These are phyloP conservation scores for Raffaelea arxii DNA, from an alignment of 2,329 filamentous ascomycete genomes.

Conservation along the genomic window DNA sequence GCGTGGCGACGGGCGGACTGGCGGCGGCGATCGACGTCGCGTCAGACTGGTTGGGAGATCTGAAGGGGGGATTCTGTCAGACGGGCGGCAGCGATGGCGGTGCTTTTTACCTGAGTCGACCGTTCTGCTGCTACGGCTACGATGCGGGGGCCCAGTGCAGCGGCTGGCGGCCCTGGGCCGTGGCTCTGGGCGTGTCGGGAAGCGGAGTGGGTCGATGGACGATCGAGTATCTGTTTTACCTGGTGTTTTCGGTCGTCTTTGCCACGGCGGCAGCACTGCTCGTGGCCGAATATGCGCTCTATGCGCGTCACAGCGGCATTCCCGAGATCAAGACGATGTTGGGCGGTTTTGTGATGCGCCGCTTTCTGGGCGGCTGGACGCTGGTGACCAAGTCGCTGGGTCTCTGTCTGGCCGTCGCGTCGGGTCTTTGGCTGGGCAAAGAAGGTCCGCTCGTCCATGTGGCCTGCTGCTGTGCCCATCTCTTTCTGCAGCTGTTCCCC, in stretches of 20 bases:
- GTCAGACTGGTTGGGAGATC: conserved; percentile 85
- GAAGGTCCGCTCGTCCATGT: conserved; percentile 94
- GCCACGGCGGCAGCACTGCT: conserved; percentile 68
- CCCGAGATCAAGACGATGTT: conserved; percentile 96
- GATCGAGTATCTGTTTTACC: conserved; percentile 79
- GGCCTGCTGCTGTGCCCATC: conserved; percentile 88
- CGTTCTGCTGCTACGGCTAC: conserved; percentile 90
- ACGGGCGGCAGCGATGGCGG: conserved; percentile 66
- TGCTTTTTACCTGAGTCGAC: conserved; percentile 80
- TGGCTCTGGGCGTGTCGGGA: conserved; percentile 58
- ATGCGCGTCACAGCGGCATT: conserved; percentile 92
- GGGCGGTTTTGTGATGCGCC: conserved; percentile 83
- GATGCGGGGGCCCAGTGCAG: conserved; percentile 71
- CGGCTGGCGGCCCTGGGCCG: conserved; percentile 82
- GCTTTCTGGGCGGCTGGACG: conserved; percentile 83
- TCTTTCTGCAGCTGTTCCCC: conserved; percentile 83
- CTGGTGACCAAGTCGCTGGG: conserved; percentile 83
- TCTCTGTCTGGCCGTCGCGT: conserved; percentile 82
- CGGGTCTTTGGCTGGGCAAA: conserved; percentile 93
- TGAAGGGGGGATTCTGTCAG: conserved; percentile 84
- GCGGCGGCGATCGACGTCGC: conserved; percentile 85
- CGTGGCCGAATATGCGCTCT: conserved; percentile 73
- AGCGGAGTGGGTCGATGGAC: conserved; percentile 61
- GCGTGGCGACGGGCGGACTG: conserved; percentile 71
- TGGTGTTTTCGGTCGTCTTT: conserved; percentile 73